Percentiles rank a stretch among this genome's conserved stretches.
Conservation (phyloP, 2,329 filamentous ascomycete species). For the Neofusicoccum sp. region DNA sequence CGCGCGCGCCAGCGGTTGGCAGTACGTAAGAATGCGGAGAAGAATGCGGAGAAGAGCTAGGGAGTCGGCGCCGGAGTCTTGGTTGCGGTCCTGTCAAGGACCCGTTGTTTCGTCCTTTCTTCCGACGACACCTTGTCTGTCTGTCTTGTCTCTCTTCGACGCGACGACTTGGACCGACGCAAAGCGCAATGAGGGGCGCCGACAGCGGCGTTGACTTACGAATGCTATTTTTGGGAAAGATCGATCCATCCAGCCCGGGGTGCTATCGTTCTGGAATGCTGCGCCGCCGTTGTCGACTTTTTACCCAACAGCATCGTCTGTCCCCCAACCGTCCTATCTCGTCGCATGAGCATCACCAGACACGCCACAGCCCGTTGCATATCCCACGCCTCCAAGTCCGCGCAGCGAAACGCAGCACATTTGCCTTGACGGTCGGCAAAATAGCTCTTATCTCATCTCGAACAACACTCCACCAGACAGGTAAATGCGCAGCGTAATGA, state of each 20-base stretch:
- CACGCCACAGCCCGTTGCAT: not conserved
- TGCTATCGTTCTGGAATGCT: not conserved
- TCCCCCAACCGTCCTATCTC: not conserved
- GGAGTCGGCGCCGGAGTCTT: not conserved
- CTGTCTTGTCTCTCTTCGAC: not conserved
- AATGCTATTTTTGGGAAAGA: not conserved
- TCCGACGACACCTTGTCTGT: no score
- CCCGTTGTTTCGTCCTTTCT: no score
- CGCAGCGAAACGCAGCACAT: not conserved
- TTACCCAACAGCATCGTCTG: not conserved
- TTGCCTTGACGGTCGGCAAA: not conserved
- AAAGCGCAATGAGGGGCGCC: not conserved
- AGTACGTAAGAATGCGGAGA: slow-evolving; percentile 15
- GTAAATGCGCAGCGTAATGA: not conserved
- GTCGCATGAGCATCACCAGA: not conserved
- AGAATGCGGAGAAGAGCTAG: slow-evolving; percentile 2
- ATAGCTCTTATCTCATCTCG: not conserved
- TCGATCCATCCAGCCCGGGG: not conserved
- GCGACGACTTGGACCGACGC: not conserved
- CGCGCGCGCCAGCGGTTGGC: not conserved
- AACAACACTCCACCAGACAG: not conserved
- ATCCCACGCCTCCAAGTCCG: no score
- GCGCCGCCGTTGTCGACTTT: not conserved
- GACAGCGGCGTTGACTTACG: not conserved
- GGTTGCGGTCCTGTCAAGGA: not conserved